These are phyloP conservation scores for Onygenales sp. DNA, from an alignment of 2,329 filamentous ascomycete genomes.

Conservation along the genomic window DNA sequence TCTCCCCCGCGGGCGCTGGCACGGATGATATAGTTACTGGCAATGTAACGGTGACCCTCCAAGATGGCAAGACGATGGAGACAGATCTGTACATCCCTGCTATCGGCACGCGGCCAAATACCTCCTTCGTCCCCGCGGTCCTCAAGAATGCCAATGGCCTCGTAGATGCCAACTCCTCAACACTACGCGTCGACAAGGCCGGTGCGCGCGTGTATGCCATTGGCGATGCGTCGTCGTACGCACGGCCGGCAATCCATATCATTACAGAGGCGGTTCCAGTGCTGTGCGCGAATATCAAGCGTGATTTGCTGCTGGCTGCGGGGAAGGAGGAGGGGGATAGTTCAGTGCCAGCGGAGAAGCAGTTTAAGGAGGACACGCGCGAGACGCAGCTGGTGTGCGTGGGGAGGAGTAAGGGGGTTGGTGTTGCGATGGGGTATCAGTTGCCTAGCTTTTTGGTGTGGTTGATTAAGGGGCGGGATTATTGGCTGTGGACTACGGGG, in stretches of 20 bases:
- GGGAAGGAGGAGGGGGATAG: slow-evolving; percentile 15
- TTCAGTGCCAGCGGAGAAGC: slow-evolving; percentile 13
- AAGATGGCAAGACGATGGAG: slow-evolving; percentile 28
- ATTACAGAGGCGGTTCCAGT: slow-evolving; percentile 35
- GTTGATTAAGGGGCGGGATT: slow-evolving; percentile 43
- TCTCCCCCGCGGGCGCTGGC: slow-evolving; percentile 16
- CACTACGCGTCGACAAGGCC: slow-evolving; percentile 29
- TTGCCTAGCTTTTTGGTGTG: slow-evolving; percentile 39
- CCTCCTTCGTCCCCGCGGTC: slow-evolving; percentile 24
- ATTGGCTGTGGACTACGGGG: slow-evolving; percentile 36
- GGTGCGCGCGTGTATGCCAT: slow-evolving; percentile 35
- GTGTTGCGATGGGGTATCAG: slow-evolving; percentile 33
- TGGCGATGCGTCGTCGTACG: slow-evolving; percentile 35
- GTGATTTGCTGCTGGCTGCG: slow-evolving; percentile 32
- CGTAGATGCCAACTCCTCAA: slow-evolving; percentile 27
- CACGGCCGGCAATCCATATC: slow-evolving; percentile 35
- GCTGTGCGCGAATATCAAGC: slow-evolving; percentile 40
- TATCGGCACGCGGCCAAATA: slow-evolving; percentile 35
- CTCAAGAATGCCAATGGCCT: slow-evolving; percentile 29
- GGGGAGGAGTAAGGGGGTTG: slow-evolving; percentile 37
- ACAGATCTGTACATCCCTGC: slow-evolving; percentile 43
- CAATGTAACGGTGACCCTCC: slow-evolving; percentile 29
- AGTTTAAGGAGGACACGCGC: slow-evolving; percentile 33
- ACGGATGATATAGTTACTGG: slow-evolving; percentile 14
- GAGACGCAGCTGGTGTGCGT: slow-evolving; percentile 42